Evolutionary conservation across 2,329 filamentous ascomycete genomes (phyloP), one percentile per base, ranked within the genome.

Genomic region (Lanzia echinophila): DNA sequence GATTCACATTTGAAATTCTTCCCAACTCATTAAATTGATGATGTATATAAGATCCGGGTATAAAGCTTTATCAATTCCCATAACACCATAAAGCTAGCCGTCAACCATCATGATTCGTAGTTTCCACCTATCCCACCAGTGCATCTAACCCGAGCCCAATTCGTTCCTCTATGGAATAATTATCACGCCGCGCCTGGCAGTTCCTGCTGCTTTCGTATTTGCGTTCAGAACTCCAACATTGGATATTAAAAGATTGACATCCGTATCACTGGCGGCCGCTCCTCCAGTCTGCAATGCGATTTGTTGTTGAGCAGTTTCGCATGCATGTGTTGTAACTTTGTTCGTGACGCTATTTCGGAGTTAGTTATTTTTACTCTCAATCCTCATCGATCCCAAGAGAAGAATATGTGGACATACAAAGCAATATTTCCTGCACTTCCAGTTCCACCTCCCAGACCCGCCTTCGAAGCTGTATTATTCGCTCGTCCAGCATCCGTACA

Each of bases 191-290:
- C 55, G 56, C 28, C 53, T 63, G 7, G 49, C 53, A 22, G 57
- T 48, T 1, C 58, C 60, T 2, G 62, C 59, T n/a, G 55, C 57
- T 24, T 62, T 50, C 1, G 56, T 62, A 47, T 61, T 61, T 10
- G 44, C 60, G 55, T 62, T 62, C 49, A 62, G 36, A 31, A 62
- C 60, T 0, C 59, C 60, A n/a, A 62, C 56, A 53, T 61, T 62
- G 34, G 60, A 62, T 34, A 62, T 63, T 41, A 63, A 55, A 15
- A 63, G 54, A 45, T 61, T 59, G 15, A 58, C 38, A 45, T 17
- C 50, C 17, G 61, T 60, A 47, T 63, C 59, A 19, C 57, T 57
- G 7, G 43, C 46, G 6, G 42, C 58, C 3, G 53, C 43, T 12
- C 52, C 52, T 11, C 44, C 53, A 19, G 45, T 41, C 12, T 38